Evolutionary conservation across 768 basidiomycete genomes (phyloP).

Genomic region (Russula brevipes): DNA sequence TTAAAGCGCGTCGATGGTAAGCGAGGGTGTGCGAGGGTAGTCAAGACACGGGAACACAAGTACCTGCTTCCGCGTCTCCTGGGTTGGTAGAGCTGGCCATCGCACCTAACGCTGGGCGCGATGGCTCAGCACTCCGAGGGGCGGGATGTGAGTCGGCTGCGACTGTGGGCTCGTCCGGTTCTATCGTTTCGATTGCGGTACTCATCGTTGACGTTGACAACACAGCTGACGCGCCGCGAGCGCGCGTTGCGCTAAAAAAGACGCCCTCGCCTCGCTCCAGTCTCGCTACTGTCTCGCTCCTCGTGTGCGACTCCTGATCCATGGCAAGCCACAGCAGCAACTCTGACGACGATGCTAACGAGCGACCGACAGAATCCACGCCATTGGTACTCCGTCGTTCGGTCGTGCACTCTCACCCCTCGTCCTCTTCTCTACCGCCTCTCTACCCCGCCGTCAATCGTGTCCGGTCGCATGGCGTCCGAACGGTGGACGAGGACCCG

Average conservation of each 20-base stretch:
- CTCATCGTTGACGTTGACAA: slow-evolving; percentile 41
- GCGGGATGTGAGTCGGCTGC: slow-evolving; percentile 29
- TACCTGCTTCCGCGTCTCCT: slow-evolving; percentile 72
- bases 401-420: not conserved
- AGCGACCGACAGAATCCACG: slow-evolving; percentile 22
- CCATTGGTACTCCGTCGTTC: slow-evolving; percentile 12
- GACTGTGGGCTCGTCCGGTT: slow-evolving; percentile 67
- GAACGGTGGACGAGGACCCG: slow-evolving; percentile 5
- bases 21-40: not conserved
- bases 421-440: not conserved
- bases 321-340: no score
- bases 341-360: not conserved
- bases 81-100: slow-evolving; percentile 48
- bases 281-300: not conserved
- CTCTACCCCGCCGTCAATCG: slow-evolving; percentile 20
- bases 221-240: not conserved
- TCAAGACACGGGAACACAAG: slow-evolving; percentile 19
- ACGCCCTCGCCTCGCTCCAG: not conserved
- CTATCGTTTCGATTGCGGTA: slow-evolving; percentile 46
- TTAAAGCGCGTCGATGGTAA: no score
- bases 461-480: slow-evolving; percentile 27
- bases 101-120: slow-evolving; percentile 36
- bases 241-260: not conserved
- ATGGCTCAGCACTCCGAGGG: slow-evolving; percentile 1
- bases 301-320: no score